phyloP scores from a whole-genome alignment of 73 alveolate species.

The Tetrahymena thermophila region DNA sequence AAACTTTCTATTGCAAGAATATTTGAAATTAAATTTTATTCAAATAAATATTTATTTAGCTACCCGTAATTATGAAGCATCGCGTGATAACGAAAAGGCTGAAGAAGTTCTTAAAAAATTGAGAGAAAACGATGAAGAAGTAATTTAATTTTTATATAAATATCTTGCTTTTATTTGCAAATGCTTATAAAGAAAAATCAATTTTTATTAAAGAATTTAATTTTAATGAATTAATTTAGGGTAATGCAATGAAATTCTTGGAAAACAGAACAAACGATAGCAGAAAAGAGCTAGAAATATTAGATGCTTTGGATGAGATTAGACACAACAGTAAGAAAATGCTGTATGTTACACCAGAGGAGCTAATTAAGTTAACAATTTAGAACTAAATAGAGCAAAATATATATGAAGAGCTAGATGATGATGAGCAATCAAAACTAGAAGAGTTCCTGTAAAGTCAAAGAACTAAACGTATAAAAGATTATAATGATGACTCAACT shows the following conservation, averaged over 20 bases:
- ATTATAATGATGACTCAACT: background rate
- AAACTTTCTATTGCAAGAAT: background rate
- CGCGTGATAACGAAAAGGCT: conserved; percentile 90
- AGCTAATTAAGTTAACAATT: conserved; percentile 10
- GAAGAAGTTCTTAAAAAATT: conserved; percentile 77
- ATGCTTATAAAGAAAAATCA: background rate
- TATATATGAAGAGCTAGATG: background rate
- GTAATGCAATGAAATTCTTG: conserved; percentile 92
- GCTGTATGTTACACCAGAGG: conserved; percentile 75
- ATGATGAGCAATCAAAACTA: background rate
- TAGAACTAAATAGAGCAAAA: background rate
- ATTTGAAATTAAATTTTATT: background rate
- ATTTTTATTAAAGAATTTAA: background rate
- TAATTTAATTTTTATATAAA: background rate
- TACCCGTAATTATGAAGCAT: conserved; percentile 92
- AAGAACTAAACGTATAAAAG: background rate
- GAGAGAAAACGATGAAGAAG: conserved; percentile 78
- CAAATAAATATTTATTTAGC: background rate
- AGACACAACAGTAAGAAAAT: conserved; percentile 81
- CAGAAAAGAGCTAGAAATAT: conserved; percentile 92
- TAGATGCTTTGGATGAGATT: conserved; percentile 93
- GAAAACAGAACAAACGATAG: conserved; percentile 96
- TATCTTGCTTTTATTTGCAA: too few relatives aligned
- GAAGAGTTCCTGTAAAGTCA: background rate
- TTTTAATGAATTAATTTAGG: background rate